Conservation (phyloP, 129 eudicot genomes). For the Kitagawia praeruptora region DNA sequence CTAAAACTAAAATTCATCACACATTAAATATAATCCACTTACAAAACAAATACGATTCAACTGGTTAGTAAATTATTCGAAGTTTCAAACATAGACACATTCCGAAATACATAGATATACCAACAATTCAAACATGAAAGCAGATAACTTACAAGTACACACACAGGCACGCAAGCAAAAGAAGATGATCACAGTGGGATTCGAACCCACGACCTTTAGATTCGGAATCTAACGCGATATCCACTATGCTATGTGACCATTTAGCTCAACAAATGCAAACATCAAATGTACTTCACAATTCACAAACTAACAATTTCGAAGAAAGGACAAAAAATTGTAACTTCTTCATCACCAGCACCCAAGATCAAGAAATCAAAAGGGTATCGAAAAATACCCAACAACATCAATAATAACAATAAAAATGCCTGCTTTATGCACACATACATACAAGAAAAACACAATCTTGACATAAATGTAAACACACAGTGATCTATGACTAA, state of each 20-base stretch:
- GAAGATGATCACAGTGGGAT: slow-evolving; percentile 12
- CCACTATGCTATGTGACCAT: slow-evolving; percentile 12
- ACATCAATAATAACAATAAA: neutral
- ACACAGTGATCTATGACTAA: neutral
- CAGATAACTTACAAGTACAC: neutral
- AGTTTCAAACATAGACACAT: neutral
- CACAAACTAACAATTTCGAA: neutral
- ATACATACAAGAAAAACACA: neutral
- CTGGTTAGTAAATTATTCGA: neutral
- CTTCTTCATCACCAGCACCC: neutral
- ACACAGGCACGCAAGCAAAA: neutral
- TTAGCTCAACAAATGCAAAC: neutral
- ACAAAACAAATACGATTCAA: neutral
- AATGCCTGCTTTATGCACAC: neutral
- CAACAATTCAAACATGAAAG: neutral
- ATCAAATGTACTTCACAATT: neutral
- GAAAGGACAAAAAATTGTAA: neutral
- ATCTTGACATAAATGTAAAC: neutral
- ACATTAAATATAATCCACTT: neutral
- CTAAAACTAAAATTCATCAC: neutral
- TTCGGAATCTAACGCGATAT: slow-evolving; percentile 15
- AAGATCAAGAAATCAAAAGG: neutral
- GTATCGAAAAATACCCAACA: neutral
- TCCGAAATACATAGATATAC: neutral
- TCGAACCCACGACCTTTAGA: slow-evolving; percentile 15